Evolutionary conservation across 495 filamentous ascomycete genomes (phyloP).

Genomic region (Neurospora sublineolata): DNA sequence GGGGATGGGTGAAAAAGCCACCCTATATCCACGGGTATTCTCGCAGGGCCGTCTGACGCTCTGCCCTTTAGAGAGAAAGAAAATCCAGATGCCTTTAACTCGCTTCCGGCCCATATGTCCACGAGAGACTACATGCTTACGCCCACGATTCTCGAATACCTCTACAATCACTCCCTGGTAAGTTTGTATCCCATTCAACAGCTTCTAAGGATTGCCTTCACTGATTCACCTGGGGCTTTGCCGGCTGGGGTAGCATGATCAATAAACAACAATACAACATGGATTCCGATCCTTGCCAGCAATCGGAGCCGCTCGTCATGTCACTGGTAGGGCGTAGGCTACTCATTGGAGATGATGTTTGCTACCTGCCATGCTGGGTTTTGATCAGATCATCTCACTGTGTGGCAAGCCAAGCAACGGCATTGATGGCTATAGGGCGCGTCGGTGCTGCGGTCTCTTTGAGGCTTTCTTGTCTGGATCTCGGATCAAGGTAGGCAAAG

Average conservation of each 20-base stretch:
- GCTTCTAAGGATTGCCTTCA: not conserved
- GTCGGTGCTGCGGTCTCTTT: not conserved
- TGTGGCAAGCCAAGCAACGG: not conserved
- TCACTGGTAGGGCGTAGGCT: not conserved
- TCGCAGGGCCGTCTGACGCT: not conserved
- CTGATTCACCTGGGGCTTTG: not conserved
- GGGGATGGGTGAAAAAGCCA: too few relatives aligned
- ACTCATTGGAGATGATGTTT: not conserved
- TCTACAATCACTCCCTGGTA: not conserved
- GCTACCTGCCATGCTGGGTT: not conserved
- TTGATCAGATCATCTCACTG: not conserved
- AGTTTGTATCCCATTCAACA: not conserved
- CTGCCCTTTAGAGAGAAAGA: not conserved
- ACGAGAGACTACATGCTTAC: not conserved
- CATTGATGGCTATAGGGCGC: not conserved
- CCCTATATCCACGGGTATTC: too few relatives aligned
- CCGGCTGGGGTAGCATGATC: not conserved
- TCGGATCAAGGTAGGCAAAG: not conserved
- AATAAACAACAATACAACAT: not conserved
- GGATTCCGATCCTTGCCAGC: not conserved
- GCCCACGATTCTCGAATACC: not conserved
- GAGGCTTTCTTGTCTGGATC: not conserved
- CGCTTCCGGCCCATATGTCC: not conserved
- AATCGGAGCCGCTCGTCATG: not conserved
- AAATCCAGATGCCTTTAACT: not conserved